Percentiles rank a stretch among this genome's conserved stretches.
These are phyloP conservation scores for Triticum urartu DNA, from an alignment of 176 grass and related monocot species.

Conservation along the genomic window DNA sequence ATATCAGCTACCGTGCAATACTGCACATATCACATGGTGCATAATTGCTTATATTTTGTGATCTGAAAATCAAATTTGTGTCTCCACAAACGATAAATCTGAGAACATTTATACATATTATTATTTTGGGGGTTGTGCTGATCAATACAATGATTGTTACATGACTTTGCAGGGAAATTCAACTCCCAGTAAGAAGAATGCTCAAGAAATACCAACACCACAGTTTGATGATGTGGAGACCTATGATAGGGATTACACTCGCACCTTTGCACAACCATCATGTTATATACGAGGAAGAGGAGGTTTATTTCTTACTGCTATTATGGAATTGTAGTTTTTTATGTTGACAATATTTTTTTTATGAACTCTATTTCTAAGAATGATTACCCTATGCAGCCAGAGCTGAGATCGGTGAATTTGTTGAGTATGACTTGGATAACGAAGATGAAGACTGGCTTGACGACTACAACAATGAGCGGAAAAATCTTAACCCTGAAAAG, in stretches of 20 bases:
- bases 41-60: neutral
- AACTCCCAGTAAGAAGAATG: conserved; percentile 66
- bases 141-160: neutral
- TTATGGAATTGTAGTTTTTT: conserved; percentile 2
- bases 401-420: conserved; percentile 87
- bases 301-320: conserved; percentile 55
- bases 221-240: conserved; percentile 77
- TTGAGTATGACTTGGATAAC: conserved; percentile 94
- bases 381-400: conserved; percentile 66
- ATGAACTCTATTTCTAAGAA: conserved; percentile 25
- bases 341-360: conserved; percentile 22
- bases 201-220: conserved; percentile 96
- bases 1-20: neutral
- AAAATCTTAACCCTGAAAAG: conserved; percentile 83
- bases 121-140: neutral
- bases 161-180: conserved; percentile 51
- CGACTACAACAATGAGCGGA: conserved; percentile 81
- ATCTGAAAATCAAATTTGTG: neutral
- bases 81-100: neutral
- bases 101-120: neutral
- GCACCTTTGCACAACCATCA: conserved; percentile 84
- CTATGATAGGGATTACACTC: conserved; percentile 98
- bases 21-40: neutral
- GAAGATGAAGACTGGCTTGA: conserved; percentile 99
- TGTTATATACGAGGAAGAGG: conserved; percentile 95